These are phyloP conservation scores for Sugiyamaella floridensis DNA, from an alignment of 805 yeast species.

Conservation along the genomic window DNA sequence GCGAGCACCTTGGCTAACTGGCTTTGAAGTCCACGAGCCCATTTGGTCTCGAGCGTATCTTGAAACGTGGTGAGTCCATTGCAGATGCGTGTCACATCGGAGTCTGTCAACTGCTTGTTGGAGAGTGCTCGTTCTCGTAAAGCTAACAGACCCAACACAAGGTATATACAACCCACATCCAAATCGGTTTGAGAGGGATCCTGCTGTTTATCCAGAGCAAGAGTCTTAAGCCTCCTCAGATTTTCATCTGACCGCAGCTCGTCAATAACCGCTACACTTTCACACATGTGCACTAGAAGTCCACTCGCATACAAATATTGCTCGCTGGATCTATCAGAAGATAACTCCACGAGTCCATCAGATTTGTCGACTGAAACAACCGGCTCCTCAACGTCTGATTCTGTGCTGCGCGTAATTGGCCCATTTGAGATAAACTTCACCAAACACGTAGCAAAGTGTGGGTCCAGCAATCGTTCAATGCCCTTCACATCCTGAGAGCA, in stretches of 20 bases:
- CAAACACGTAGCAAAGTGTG: neutral
- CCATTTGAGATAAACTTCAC: neutral
- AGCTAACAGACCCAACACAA: constrained; percentile 8
- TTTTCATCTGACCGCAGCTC: neutral
- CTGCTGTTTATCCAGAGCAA: neutral
- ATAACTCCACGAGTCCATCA: neutral
- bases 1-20: neutral
- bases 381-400: neutral
- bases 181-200: neutral
- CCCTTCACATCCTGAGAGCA: neutral
- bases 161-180: constrained; percentile 8
- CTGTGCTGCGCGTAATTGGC: neutral
- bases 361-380: neutral
- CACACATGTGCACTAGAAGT: constrained; percentile 4
- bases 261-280: neutral
- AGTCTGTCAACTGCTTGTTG: neutral
- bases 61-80: constrained; percentile 4
- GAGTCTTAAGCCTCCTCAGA: neutral
- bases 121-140: neutral
- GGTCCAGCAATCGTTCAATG: neutral
- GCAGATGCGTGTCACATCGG: neutral
- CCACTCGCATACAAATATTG: constrained; percentile 4
- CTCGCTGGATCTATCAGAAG: neutral
- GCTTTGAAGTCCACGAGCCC: neutral
- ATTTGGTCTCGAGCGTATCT: neutral